A percentile compares a stretch with the other conserved stretches of the same genome.
These are phyloP conservation scores for Ogataea methanolica DNA, from an alignment of 805 yeast species.

Conservation along the genomic window DNA sequence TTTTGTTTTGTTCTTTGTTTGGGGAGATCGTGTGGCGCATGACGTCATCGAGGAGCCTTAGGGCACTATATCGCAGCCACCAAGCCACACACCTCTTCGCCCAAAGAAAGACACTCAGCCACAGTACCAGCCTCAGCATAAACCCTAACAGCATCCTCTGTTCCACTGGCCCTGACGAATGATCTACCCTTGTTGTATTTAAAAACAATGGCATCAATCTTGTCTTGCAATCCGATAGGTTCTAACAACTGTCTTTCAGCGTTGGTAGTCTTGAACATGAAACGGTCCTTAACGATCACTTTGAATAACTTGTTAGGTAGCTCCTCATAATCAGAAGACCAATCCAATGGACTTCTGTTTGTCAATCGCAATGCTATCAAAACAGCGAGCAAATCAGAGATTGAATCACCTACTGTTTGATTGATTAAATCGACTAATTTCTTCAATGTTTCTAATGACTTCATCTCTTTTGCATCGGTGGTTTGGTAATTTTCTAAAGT, in stretches of 20 bases:
- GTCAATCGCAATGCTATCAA: conserved; percentile 54
- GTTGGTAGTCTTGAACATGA: conserved; percentile 74
- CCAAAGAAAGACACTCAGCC: conserved; percentile 43
- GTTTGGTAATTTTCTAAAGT: conserved; percentile 36
- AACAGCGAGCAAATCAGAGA: conserved; percentile 83
- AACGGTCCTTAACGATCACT: conserved; percentile 79
- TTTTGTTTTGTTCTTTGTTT: too few relatives aligned
- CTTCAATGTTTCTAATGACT: conserved; percentile 50
- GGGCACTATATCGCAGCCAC: conserved; percentile 21
- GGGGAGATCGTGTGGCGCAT: too few relatives aligned
- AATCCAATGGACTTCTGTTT: conserved; percentile 46
- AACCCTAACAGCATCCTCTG: conserved; percentile 95
- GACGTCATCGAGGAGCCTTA: too few relatives aligned
- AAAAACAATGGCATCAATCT: conserved; percentile 62
- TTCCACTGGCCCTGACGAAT: conserved; percentile 95
- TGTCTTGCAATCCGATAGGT: conserved; percentile 72
- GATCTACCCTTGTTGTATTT: conserved; percentile 65
- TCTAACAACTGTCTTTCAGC: conserved; percentile 80
- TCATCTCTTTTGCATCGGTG: conserved; percentile 37
- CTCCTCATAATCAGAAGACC: conserved; percentile 78
- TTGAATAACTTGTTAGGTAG: conserved; percentile 83
- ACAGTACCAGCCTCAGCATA: conserved; percentile 79
- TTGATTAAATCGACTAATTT: conserved; percentile 72
- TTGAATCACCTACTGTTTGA: conserved; percentile 98
- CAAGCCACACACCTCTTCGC: conserved; percentile 34